phyloP scores from a whole-genome alignment of 208 protist species.

The Leishmania turanica region DNA sequence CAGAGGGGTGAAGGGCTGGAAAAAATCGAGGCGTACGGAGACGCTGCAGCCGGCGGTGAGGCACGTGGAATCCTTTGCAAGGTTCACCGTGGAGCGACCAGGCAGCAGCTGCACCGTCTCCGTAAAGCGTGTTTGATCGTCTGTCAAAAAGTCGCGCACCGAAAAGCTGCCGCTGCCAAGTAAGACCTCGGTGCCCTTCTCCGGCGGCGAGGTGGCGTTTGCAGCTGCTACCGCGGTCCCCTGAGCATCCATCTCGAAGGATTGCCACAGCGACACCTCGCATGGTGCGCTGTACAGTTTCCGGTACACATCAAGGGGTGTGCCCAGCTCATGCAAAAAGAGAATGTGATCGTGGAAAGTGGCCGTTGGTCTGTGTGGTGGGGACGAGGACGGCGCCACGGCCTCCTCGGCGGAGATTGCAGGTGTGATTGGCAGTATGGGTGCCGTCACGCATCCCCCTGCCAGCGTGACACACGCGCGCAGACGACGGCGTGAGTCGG shows the following conservation, averaged over 20 bases:
- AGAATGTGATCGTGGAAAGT: slow-evolving; percentile 27
- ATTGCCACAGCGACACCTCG: slow-evolving; percentile 37
- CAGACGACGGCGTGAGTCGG: slow-evolving; percentile 23
- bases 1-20: slow-evolving; percentile 48
- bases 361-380: not conserved
- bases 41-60: slow-evolving; percentile 56
- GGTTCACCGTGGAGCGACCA: slow-evolving; percentile 26
- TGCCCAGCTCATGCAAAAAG: slow-evolving; percentile 29
- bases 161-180: slow-evolving; percentile 60
- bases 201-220: not conserved
- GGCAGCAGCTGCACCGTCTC: slow-evolving; percentile 44
- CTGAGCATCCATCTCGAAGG: slow-evolving; percentile 16
- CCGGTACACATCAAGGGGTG: slow-evolving; percentile 38
- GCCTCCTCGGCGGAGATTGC: not conserved
- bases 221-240: not conserved
- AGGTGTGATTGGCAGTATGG: not conserved
- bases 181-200: slow-evolving; percentile 19
- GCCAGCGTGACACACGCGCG: slow-evolving; percentile 23
- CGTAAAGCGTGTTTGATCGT: slow-evolving; percentile 47
- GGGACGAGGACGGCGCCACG: not conserved
- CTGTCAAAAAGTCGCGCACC: slow-evolving; percentile 48
- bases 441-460: slow-evolving; percentile 4
- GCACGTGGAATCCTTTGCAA: slow-evolving; percentile 32
- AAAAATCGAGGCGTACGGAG: slow-evolving; percentile 65
- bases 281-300: slow-evolving; percentile 24